Conservation (phyloP, 768 basidiomycete genomes). For the Pisolithus orientalis region DNA sequence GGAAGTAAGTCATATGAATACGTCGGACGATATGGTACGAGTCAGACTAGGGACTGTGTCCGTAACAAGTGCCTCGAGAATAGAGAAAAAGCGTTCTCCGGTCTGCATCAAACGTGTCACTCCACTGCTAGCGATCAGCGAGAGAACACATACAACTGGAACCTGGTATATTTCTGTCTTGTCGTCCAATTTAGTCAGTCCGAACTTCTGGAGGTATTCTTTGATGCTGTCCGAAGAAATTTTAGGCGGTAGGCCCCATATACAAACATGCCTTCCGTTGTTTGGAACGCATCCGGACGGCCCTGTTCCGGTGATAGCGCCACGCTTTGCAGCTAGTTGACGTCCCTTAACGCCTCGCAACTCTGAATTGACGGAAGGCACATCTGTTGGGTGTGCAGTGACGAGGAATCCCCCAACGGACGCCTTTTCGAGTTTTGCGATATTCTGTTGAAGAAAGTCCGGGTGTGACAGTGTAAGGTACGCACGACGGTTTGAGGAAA, state of each 20-base stretch:
- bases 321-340: conserved; percentile 31
- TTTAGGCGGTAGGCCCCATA: conserved; percentile 58
- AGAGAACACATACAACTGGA: conserved; percentile 36
- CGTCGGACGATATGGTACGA: conserved; percentile 63
- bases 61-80: conserved; percentile 52
- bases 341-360: conserved; percentile 38
- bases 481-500: conserved; percentile 54
- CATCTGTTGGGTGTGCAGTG: conserved; percentile 25
- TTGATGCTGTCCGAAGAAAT: conserved; percentile 30
- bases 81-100: conserved; percentile 34
- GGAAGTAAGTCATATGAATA: conserved; percentile 52
- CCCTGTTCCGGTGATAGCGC: conserved; percentile 34
- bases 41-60: conserved; percentile 50
- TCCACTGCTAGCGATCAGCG: conserved; percentile 2
- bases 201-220: conserved; percentile 36
- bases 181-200: conserved; percentile 36
- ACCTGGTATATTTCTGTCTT: conserved; percentile 44
- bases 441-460: conserved; percentile 35
- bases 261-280: conserved; percentile 47
- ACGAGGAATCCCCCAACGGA: conserved; percentile 42
- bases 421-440: conserved; percentile 38
- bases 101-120: conserved; percentile 18
- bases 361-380: conserved; percentile 19
- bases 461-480: conserved; percentile 48
- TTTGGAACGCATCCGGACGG: conserved; percentile 46